Evolutionary conservation across 192 early-diverging fungal genomes (phyloP).

Genomic region (Backusella tarrabulga): DNA sequence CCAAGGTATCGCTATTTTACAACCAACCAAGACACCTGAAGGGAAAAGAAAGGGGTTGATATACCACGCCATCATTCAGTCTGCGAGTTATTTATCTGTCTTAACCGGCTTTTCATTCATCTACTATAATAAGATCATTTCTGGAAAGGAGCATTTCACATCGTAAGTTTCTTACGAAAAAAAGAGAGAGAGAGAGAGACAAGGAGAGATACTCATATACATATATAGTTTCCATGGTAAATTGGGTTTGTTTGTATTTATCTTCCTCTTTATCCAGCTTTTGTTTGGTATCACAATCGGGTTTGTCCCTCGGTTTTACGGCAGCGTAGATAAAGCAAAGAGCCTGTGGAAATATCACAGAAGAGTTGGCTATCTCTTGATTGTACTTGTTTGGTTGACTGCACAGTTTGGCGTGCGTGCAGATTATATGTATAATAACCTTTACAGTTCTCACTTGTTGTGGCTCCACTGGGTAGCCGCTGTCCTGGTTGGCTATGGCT

Average conservation of each 20-base stretch:
- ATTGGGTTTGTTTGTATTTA: slow-evolving; percentile 31
- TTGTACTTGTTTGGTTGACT: slow-evolving; percentile 33
- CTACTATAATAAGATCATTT: slow-evolving; percentile 24
- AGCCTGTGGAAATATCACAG: slow-evolving; percentile 41
- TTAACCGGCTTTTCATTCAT: slow-evolving; percentile 26
- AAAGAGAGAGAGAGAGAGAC: neutral
- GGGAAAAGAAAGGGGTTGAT: slow-evolving; percentile 32
- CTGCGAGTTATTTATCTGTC: slow-evolving; percentile 14
- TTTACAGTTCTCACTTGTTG: slow-evolving; percentile 12
- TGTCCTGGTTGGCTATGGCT: slow-evolving; percentile 1
- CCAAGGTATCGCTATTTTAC: slow-evolving; percentile 32
- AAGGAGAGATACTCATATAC: neutral
- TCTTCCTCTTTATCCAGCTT: slow-evolving; percentile 28
- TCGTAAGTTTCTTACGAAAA: slow-evolving; percentile 3
- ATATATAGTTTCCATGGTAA: slow-evolving; percentile 28
- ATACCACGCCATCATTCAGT: slow-evolving; percentile 30
- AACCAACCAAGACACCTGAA: slow-evolving; percentile 26
- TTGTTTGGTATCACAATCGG: slow-evolving; percentile 33
- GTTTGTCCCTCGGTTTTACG: slow-evolving; percentile 27
- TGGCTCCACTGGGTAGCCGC: slow-evolving; percentile 27
- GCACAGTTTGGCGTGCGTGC: slow-evolving; percentile 37
- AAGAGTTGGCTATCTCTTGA: slow-evolving; percentile 32
- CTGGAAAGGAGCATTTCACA: slow-evolving; percentile 32
- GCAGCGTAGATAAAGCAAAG: slow-evolving; percentile 27
- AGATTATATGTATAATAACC: slow-evolving; percentile 29